These are phyloP conservation scores for Panicum hallii DNA, from an alignment of 202 grass and related monocot genomes.

Conservation along the genomic window DNA sequence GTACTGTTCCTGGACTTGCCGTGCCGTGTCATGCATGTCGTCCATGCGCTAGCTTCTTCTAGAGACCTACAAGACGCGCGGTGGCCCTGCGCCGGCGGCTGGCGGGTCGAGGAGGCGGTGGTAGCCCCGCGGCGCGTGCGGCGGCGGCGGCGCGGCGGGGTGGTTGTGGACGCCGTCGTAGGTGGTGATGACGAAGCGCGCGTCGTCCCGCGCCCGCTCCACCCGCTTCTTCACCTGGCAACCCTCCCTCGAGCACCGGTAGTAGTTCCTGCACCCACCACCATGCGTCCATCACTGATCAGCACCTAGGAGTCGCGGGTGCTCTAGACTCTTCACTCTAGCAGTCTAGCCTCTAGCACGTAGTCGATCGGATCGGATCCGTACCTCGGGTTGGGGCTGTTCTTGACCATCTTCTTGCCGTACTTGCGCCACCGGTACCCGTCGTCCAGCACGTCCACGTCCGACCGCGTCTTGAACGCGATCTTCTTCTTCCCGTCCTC, in stretches of 20 bases:
- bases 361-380: too few species aligned
- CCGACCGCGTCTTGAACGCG: slow-evolving; percentile 77
- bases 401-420: slow-evolving; percentile 86
- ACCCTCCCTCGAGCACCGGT: slow-evolving; percentile 66
- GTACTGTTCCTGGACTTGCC: too few species aligned
- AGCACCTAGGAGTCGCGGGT: too few species aligned
- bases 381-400: slow-evolving; percentile 65
- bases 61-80: too few species aligned
- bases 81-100: too few species aligned
- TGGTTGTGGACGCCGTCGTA: slow-evolving; percentile 92
- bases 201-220: slow-evolving; percentile 65
- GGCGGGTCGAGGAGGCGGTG: too few species aligned
- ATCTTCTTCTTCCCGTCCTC: slow-evolving; percentile 34
- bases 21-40: too few species aligned
- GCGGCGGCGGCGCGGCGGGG: slow-evolving; percentile 41
- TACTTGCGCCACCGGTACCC: slow-evolving; percentile 88
- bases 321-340: too few species aligned
- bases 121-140: too few species aligned
- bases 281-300: too few species aligned
- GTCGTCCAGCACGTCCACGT: slow-evolving; percentile 72
- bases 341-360: too few species aligned
- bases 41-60: neutral
- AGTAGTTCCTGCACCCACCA: slow-evolving; percentile 64
- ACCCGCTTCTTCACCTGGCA: slow-evolving; percentile 88
- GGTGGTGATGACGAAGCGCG: slow-evolving; percentile 73